Evolutionary conservation across 345 rosid genomes (phyloP).

Genomic region (Populus tremula): DNA sequence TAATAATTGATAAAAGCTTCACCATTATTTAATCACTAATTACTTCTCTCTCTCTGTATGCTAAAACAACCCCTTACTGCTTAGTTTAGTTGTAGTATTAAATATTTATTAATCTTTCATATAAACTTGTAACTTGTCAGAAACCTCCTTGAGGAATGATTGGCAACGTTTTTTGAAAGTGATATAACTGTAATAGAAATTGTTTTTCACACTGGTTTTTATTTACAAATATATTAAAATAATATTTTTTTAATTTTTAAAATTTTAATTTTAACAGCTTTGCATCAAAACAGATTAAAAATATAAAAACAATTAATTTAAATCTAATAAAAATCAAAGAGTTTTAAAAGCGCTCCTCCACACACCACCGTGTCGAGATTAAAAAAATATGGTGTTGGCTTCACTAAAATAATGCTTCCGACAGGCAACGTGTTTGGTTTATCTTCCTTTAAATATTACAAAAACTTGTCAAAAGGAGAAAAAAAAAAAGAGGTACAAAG

Average conservation of each 20-base stretch:
- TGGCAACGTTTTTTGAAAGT: neutral
- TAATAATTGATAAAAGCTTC: slow-evolving; percentile 1
- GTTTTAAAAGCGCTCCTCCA: no score
- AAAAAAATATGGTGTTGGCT: neutral
- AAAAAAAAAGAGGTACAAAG: no score
- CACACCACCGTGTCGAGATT: neutral
- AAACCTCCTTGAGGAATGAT: neutral
- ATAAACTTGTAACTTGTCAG: neutral
- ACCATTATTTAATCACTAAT: neutral
- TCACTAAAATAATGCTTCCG: neutral
- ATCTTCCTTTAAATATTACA: no score
- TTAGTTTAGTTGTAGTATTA: neutral
- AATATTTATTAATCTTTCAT: neutral
- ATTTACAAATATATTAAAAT: no score
- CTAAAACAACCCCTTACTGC: slow-evolving; percentile 4
- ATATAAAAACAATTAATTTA: no score
- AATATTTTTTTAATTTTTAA: no score
- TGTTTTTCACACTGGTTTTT: no score
- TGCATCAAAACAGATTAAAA: no score
- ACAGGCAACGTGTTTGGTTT: neutral
- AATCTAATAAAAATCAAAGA: no score
- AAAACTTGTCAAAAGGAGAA: no score
- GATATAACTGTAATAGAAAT: no score
- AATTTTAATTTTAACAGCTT: no score
- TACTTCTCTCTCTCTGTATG: neutral